A percentile compares a stretch with the other conserved stretches of the same genome.
Conservation (phyloP, 495 filamentous ascomycete genomes). For the Neurospora sp. region DNA sequence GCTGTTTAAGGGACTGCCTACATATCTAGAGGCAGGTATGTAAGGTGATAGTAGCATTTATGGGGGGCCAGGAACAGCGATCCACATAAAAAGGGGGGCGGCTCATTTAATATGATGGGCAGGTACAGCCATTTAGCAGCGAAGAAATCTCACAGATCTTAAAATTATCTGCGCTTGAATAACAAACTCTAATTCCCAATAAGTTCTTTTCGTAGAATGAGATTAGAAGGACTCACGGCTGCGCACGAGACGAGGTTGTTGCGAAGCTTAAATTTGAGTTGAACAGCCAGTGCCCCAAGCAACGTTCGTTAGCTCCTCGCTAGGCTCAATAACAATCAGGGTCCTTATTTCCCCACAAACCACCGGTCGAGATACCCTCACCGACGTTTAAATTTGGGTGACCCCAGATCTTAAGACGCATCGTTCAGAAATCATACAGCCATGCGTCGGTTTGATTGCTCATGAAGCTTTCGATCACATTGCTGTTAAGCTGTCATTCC, state of each 20-base stretch:
- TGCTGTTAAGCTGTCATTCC: not conserved
- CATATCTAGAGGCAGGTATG: not conserved
- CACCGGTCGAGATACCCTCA: not conserved
- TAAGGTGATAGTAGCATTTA: not conserved
- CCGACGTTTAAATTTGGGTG: not conserved
- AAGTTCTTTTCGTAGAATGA: not conserved
- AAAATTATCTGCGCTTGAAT: not conserved
- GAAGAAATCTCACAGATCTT: not conserved
- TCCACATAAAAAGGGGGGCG: not conserved
- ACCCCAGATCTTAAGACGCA: not conserved
- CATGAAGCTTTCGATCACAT: not conserved
- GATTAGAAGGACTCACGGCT: not conserved
- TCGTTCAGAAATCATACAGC: not conserved
- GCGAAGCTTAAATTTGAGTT: not conserved
- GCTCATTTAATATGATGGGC: not conserved
- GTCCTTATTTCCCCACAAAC: not conserved
- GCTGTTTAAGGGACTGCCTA: constrained; percentile 18
- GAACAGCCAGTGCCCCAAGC: not conserved
- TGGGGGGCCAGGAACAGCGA: not conserved
- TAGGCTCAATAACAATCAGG: not conserved
- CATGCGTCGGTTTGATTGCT: not conserved
- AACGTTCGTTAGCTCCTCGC: not conserved
- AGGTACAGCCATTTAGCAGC: not conserved
- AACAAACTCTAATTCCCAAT: not conserved
- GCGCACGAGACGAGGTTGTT: not conserved